Base-by-base conservation (phyloP, 257 asterid species). In the Solanum pimpinellifolium region DNA sequence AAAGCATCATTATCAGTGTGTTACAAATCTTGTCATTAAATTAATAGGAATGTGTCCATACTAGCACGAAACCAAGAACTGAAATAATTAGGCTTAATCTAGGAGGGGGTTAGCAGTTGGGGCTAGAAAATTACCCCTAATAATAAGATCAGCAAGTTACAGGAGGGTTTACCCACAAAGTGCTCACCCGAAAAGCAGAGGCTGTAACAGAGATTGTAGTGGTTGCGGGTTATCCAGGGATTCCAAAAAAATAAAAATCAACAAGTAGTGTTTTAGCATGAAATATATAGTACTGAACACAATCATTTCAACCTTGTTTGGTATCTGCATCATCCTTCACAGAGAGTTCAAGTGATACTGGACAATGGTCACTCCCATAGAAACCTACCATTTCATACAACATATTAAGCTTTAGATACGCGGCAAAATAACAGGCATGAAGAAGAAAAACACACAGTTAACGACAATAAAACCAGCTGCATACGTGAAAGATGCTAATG, bases 331-430 rank as follows among this genome's bases (percentile, higher is more conserved):
- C 87, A 74, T 9, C 87, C 12, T 41, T 65, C 49, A 85, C 92
- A 83, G 95, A 93, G 42, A 97, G 96, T 92, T 94, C 93, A 39
- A 95, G 94, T 41, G 94, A 91, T 73, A 97, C 96, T 11, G 99
- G 99, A 90, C 99, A 93, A 89, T 97, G 99, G 90, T 97, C 98
- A 88, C 99, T 97, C 89, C 99, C 99, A 60, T 92, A 97, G 89
- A 97, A 97, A 88, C 98, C 99, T 95, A 94, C 86, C 89, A 88
- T 78, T 78, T 75, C 25, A 66, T 49, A 25, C 80, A 66, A 87
- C 52, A 35, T 47, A 78, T 46, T 60, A 62, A 37, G 21, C 27
- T 44, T 44, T 47, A 77, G 29, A 33, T 25, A 66, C 11, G 37
- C 14, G 11, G 23, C 11, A 14, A 13, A 59, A 80, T 12, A 37